Base-by-base conservation (phyloP, 225 moss, liverwort and hornwort species). In the Pleurozium schreberi region DNA sequence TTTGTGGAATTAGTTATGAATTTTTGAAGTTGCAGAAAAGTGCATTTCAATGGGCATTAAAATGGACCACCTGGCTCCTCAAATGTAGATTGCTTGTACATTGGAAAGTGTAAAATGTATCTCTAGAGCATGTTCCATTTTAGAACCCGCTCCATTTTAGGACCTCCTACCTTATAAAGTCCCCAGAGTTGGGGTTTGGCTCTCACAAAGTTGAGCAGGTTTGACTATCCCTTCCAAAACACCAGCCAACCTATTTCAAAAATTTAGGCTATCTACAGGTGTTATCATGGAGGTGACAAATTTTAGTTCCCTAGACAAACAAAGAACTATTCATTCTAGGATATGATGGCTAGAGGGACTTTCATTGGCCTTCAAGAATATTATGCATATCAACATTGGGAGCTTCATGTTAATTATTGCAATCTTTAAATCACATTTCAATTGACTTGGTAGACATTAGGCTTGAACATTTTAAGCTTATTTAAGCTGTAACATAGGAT, bases 161-260 rank as follows among this genome's bases (percentile, higher is more conserved):
- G n/a, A n/a, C n/a, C n/a, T n/a, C n/a, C n/a, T n/a, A n/a, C n/a
- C n/a, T n/a, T n/a, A n/a, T n/a, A n/a, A n/a, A n/a, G n/a, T n/a
- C n/a, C n/a, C n/a, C n/a, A n/a, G n/a, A n/a, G n/a, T n/a, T n/a
- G n/a, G n/a, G n/a, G n/a, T n/a, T n/a, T n/a, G n/a, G n/a, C n/a
- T n/a, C n/a, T n/a, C n/a, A n/a, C n/a, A n/a, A n/a, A n/a, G n/a
- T n/a, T n/a, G n/a, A n/a, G n/a, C n/a, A n/a, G n/a, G n/a, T n/a
- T n/a, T n/a, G n/a, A n/a, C 4, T 50, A 8, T 20, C 8, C 2
- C 10, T 2, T 31, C 12, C 1, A 4, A 49, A 50, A 34, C 5
- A 50, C 50, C 0, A 34, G 0, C 19, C 8, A 50, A 5, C 1
- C 2, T 11, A 47, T 19, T 47, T 47, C 0, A 31, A 45, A 0